Percentiles rank a stretch among this genome's conserved stretches.
These are phyloP conservation scores for Cladosporium phlei DNA, from an alignment of 2,329 filamentous ascomycete genomes.

Conservation along the genomic window DNA sequence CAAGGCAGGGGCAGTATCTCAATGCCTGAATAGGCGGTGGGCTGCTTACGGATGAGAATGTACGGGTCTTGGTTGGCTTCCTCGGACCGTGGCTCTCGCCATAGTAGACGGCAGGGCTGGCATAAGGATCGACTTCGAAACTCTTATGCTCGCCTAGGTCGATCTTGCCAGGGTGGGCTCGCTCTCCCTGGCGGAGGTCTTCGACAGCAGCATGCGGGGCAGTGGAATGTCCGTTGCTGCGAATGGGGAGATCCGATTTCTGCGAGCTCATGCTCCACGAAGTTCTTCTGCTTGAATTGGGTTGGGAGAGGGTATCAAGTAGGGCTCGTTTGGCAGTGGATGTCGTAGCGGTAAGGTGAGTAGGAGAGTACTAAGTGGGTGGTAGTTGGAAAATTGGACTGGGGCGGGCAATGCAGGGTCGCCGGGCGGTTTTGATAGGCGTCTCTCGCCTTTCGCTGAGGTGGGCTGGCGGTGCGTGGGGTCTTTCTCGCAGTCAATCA, in stretches of 20 bases:
- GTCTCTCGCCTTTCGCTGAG: too few relatives aligned
- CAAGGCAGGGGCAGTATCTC: too few relatives aligned
- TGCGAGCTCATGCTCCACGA: conserved; percentile 32
- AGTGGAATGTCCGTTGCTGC: conserved; percentile 13
- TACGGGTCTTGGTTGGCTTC: conserved; percentile 46
- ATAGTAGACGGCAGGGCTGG: conserved; percentile 57
- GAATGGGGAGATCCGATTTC: conserved; percentile 27
- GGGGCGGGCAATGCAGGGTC: background rate
- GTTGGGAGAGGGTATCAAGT: too few relatives aligned
- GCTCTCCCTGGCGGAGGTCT: conserved; percentile 14
- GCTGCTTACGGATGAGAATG: conserved; percentile 52
- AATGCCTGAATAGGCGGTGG: background rate
- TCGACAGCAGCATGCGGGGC: conserved; percentile 8
- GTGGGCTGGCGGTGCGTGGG: too few relatives aligned
- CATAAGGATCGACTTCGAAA: conserved; percentile 50
- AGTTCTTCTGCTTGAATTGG: too few relatives aligned
- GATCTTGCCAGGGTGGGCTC: conserved; percentile 12
- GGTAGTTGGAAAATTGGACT: background rate
- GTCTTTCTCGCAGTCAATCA: background rate
- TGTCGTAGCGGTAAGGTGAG: conserved; percentile 1
- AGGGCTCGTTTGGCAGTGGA: too few relatives aligned
- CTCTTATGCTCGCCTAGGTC: conserved; percentile 15
- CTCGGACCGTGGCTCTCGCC: conserved; percentile 47
- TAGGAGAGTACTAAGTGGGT: too few relatives aligned
- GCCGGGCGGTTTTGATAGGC: conserved; percentile 7